Percentiles rank a stretch among this genome's conserved stretches.
Conservation (phyloP, 495 filamentous ascomycete genomes). For the Penicillium simplicissimum region DNA sequence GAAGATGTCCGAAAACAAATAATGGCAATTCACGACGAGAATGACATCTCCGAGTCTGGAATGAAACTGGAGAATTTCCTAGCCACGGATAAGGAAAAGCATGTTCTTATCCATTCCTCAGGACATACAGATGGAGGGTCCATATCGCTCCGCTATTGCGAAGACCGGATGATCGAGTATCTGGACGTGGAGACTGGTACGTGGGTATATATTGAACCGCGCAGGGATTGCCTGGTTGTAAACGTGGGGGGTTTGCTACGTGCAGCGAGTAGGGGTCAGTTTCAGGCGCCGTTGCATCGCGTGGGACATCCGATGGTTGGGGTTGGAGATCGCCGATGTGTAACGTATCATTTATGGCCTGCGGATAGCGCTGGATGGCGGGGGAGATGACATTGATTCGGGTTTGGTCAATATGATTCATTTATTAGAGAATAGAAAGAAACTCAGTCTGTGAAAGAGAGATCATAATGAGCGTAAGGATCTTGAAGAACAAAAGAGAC, state of each 20-base stretch:
- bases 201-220: not conserved
- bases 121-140: not conserved
- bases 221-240: not conserved
- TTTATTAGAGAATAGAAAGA: not conserved
- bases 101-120: not conserved
- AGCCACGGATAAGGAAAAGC: not conserved
- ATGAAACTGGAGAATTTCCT: not conserved
- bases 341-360: conserved; percentile 8
- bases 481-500: not conserved
- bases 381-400: not conserved
- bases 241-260: not conserved
- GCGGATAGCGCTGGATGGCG: not conserved
- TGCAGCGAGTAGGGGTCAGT: not conserved
- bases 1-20: not conserved
- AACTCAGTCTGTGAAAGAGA: not conserved
- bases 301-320: not conserved
- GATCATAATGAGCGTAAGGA: not conserved
- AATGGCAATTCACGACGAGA: not conserved
- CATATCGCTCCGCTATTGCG: not conserved
- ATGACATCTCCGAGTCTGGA: not conserved
- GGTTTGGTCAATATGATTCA: not conserved
- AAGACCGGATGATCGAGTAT: not conserved
- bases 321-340: not conserved
- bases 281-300: conserved; percentile 2
- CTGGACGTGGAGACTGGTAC: not conserved